Evolutionary conservation across 768 basidiomycete species (phyloP).

Genomic region (Harrya chromipes): DNA sequence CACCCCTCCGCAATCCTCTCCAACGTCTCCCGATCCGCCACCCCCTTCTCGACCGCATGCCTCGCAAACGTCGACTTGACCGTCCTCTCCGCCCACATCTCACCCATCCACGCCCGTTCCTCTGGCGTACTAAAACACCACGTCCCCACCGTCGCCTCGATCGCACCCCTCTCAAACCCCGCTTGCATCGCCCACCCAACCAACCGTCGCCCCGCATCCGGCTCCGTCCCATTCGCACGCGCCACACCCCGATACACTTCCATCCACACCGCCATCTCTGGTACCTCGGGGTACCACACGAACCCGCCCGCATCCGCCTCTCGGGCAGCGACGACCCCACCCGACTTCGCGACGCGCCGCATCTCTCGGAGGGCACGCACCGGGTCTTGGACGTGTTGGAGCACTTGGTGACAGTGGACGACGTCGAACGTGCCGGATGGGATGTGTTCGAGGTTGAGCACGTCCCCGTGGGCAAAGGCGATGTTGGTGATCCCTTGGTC

Average conservation of each 20-base stretch:
- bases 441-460: slow-evolving; percentile 33
- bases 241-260: slow-evolving; percentile 17
- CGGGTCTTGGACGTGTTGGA: slow-evolving; percentile 46
- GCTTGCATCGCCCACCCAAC: slow-evolving; percentile 38
- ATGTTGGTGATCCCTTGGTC: slow-evolving; percentile 35
- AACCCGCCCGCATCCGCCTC: slow-evolving; percentile 38
- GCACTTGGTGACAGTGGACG: slow-evolving; percentile 48
- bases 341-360: slow-evolving; percentile 43
- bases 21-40: slow-evolving; percentile 22
- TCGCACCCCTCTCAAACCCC: slow-evolving; percentile 29
- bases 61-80: slow-evolving; percentile 33
- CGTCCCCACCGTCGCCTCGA: slow-evolving; percentile 30
- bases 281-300: slow-evolving; percentile 36
- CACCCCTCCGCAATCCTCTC: slow-evolving; percentile 21
- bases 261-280: slow-evolving; percentile 29
- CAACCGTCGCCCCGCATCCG: slow-evolving; percentile 38
- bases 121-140: slow-evolving; percentile 37
- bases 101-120: slow-evolving; percentile 39
- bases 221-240: slow-evolving; percentile 36
- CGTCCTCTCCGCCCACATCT: slow-evolving; percentile 38
- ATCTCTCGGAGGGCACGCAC: slow-evolving; percentile 43
- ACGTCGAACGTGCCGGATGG: slow-evolving; percentile 44
- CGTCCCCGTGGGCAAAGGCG: slow-evolving; percentile 39
- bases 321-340: slow-evolving; percentile 44
- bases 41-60: slow-evolving; percentile 28